Evolutionary conservation across 805 yeast species (phyloP), one percentile per base, ranked within the genome.

Genomic region (Lipomyces starkeyi): DNA sequence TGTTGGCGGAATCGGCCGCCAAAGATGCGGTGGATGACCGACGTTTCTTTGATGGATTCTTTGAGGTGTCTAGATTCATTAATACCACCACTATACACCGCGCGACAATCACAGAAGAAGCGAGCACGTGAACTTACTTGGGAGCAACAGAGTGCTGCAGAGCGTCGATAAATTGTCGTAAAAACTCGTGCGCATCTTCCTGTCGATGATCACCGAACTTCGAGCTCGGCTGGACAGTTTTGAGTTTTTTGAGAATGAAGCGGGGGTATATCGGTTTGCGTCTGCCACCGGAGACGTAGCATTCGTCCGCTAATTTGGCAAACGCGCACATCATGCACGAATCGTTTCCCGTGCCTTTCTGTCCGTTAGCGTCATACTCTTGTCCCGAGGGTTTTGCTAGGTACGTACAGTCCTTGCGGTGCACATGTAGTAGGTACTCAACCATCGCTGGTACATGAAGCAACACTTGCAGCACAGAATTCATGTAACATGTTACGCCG

Each of bases 111-210:
- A 62, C 55, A 40, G 56, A 57, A 34, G 55, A 62, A 55, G 2
- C 7, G 56, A 53, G 56, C 20, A 43, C 25, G 9, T 17, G 49
- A n/a, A 53, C 34, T 17, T 53, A 53, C 58, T 69, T 69, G 34
- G 67, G 66, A 4, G 67, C 75, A 37, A 72, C 64, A 7, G 76
- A 53, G 14, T 64, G 59, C 49, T 73, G 75, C 55, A 74, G 54
- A 13, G 71, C 67, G 58, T 74, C 76, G 9, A 73, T 55, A 37
- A 74, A 65, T 53, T 63, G 66, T 2, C 74, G 70, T 78, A 90
- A 91, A 80, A 93, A 95, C 79, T 95, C 99, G 79, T 95, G 99
- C 0, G 97, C 90, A 79, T 95, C 99, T 79, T 95, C 98, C 78
- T 95, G 99, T 40, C 74, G 66, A 58, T 70, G 63, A 4, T 66